Percentiles rank a stretch among this genome's conserved stretches.
These are phyloP conservation scores for Quercus tomentella DNA, from an alignment of 331 rosid genomes.

Conservation along the genomic window DNA sequence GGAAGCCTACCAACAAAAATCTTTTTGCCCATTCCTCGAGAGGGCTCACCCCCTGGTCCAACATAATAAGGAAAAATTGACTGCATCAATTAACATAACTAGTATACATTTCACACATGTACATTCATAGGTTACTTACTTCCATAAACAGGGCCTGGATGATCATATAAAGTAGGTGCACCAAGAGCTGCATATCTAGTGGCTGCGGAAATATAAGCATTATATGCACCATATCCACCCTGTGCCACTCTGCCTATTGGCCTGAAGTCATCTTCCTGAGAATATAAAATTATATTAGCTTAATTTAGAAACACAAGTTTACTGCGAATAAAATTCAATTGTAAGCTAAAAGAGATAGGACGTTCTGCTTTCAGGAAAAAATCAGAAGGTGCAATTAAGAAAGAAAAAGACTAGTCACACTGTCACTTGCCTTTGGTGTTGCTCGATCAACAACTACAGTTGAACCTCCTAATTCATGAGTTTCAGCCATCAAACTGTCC, in stretches of 20 bases:
- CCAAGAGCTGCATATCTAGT: conserved; percentile 97
- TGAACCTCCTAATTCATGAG: conserved; percentile 91
- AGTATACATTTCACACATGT: background rate
- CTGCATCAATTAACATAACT: conserved; percentile 7
- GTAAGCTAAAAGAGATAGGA: background rate
- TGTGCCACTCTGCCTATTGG: conserved; percentile 69
- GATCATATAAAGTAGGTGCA: conserved; percentile 93
- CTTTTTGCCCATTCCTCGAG: conserved; percentile 71
- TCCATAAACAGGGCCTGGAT: conserved; percentile 77
- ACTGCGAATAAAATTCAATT: background rate
- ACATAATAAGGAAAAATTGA: conserved; percentile 9
- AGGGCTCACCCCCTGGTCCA: conserved; percentile 69
- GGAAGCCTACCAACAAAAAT: conserved; percentile 94
- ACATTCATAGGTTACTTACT: conserved; percentile 51
- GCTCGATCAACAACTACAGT: conserved; percentile 95
- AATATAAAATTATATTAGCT: conserved; percentile 6
- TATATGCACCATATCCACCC: conserved; percentile 94
- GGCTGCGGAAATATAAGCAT: conserved; percentile 89
- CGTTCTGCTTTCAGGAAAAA: background rate
- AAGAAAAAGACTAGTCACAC: conserved; percentile 5
- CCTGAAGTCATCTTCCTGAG: conserved; percentile 90
- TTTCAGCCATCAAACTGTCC: conserved; percentile 85
- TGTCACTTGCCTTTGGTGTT: conserved; percentile 82
- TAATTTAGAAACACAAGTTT: background rate
- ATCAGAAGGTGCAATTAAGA: background rate